A percentile compares a stretch with the other conserved stretches of the same genome.
phyloP scores from a whole-genome alignment of 257 asterid species.

The Scutellaria baicalensis region DNA sequence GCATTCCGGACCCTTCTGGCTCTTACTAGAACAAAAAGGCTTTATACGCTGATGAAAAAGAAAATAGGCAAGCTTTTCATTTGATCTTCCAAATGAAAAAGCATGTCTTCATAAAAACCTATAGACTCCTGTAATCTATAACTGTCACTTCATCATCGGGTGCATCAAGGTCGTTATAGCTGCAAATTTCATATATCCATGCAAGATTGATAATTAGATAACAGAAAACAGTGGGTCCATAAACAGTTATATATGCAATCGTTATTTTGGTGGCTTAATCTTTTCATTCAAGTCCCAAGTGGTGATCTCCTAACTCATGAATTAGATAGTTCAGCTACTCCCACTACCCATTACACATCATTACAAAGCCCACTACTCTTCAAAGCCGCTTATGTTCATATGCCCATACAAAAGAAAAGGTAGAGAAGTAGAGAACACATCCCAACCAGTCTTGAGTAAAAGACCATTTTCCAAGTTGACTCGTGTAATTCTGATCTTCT shows the following conservation, averaged over 20 bases:
- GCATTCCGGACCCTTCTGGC: neutral
- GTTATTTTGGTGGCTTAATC: too few relatives aligned
- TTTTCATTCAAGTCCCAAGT: too few relatives aligned
- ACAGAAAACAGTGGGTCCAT: neutral
- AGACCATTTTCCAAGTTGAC: neutral
- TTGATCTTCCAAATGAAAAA: slow-evolving; percentile 2
- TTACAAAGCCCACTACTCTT: too few relatives aligned
- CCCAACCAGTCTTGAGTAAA: neutral
- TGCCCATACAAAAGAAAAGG: neutral
- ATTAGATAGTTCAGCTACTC: neutral
- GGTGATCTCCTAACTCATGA: neutral
- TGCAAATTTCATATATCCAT: slow-evolving; percentile 26
- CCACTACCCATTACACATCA: neutral
- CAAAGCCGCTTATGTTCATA: too few relatives aligned
- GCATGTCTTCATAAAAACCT: slow-evolving; percentile 12
- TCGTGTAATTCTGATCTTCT: neutral
- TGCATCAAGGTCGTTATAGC: slow-evolving; percentile 98
- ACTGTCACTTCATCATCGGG: slow-evolving; percentile 99
- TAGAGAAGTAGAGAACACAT: neutral
- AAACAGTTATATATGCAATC: too few relatives aligned
- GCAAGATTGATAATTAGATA: neutral
- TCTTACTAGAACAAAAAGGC: too few relatives aligned
- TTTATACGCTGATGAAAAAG: neutral
- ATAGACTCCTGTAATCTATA: slow-evolving; percentile 91
- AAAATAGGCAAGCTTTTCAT: neutral